phyloP scores from a whole-genome alignment of 176 grass and related monocot genomes.

The Cymbopogon citratus region DNA sequence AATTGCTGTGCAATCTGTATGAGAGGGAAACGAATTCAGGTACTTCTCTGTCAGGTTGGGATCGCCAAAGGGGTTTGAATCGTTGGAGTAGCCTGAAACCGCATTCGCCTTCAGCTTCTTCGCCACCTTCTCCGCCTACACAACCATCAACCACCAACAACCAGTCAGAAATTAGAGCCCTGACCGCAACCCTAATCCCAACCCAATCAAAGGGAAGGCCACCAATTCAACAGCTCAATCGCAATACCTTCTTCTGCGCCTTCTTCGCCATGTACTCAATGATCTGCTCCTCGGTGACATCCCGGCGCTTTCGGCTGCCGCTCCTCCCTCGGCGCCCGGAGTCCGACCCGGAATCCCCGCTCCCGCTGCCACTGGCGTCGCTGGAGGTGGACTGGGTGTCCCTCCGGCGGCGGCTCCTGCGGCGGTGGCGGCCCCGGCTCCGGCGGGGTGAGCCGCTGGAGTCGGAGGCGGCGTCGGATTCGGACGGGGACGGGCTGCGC shows the following conservation, averaged over 20 bases:
- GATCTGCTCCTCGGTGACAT: constrained; percentile 84
- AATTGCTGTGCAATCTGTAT: not conserved
- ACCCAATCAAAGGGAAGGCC: not conserved
- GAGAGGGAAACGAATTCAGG: not conserved
- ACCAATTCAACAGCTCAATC: not conserved
- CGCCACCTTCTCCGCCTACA: constrained; percentile 82
- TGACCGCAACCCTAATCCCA: not conserved
- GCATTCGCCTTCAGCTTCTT: constrained; percentile 87
- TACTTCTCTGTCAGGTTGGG: constrained; percentile 93
- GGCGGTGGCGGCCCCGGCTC: constrained; percentile 27
- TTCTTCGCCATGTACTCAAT: constrained; percentile 83
- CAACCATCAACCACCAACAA: not conserved
- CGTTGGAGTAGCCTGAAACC: constrained; percentile 77
- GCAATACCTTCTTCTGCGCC: constrained; percentile 75
- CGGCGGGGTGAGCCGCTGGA: constrained; percentile 24
- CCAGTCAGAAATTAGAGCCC: constrained; percentile 3
- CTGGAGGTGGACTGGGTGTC: constrained; percentile 41
- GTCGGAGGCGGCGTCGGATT: constrained; percentile 16
- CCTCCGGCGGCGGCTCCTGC: constrained; percentile 31
- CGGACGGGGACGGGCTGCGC: constrained; percentile 38
- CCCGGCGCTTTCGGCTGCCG: constrained; percentile 25
- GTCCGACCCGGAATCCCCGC: constrained; percentile 45
- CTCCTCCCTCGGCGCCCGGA: constrained; percentile 6
- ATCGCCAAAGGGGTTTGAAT: constrained; percentile 90
- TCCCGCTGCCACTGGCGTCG: constrained; percentile 37